Percentiles rank a stretch among this genome's conserved stretches.
Evolutionary conservation across 139 green algal species (phyloP).

Genomic region (Micractinium conductrix): DNA sequence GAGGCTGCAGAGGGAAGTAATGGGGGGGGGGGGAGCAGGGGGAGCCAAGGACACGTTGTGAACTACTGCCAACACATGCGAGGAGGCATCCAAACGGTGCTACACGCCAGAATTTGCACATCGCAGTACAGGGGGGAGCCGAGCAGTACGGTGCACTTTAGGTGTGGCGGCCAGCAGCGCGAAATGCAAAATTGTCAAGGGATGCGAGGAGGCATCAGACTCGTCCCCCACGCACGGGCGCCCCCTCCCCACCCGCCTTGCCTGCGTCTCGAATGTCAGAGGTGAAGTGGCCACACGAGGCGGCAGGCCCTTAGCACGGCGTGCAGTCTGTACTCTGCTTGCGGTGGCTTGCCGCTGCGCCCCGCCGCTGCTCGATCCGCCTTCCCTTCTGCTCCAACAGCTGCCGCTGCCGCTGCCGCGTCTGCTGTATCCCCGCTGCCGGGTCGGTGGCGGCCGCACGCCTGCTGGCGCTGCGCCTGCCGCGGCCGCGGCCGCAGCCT

Average conservation of each 20-base stretch:
- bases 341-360: not conserved
- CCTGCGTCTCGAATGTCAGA: constrained; percentile 37
- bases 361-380: not conserved
- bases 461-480: not conserved
- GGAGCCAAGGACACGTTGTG: too few species aligned
- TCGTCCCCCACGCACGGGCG: not conserved
- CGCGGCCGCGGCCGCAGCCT: not conserved
- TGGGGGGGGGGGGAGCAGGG: too few species aligned
- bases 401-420: not conserved
- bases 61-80: too few species aligned
- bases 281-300: constrained; percentile 51
- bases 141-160: not conserved
- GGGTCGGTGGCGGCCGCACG: not conserved
- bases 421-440: not conserved
- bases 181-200: not conserved
- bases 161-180: too few species aligned
- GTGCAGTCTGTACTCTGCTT: constrained; percentile 36
- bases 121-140: not conserved
- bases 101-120: too few species aligned
- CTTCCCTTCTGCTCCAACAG: too few species aligned
- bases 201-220: not conserved
- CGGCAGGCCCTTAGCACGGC: constrained; percentile 39
- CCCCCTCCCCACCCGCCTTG: too few species aligned
- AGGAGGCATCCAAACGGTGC: too few species aligned
- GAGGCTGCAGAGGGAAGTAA: too few species aligned